phyloP scores from a whole-genome alignment of 2,329 filamentous ascomycete genomes.

The Neofusicoccum sp. region DNA sequence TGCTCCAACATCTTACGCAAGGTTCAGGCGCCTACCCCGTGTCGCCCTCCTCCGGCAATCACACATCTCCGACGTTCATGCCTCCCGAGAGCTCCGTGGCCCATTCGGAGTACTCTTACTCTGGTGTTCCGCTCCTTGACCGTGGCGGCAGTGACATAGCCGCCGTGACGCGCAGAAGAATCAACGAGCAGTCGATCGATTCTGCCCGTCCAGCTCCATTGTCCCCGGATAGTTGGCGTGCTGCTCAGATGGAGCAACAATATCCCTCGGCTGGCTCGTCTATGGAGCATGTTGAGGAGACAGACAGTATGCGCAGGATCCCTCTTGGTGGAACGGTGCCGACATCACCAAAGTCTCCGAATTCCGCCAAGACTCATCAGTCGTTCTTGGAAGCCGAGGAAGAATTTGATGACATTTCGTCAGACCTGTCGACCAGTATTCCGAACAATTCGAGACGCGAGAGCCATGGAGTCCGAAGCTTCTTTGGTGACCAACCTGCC shows the following conservation, averaged over 20 bases:
- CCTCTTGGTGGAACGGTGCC: conserved; percentile 48
- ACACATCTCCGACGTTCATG: conserved; percentile 26
- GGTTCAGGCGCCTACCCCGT: neutral
- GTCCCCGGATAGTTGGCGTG: conserved; percentile 24
- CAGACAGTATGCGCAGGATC: conserved; percentile 54
- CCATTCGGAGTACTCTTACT: conserved; percentile 73
- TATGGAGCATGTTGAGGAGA: conserved; percentile 54
- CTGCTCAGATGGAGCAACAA: conserved; percentile 23
- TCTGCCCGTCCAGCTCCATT: conserved; percentile 33
- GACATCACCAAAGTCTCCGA: conserved; percentile 30
- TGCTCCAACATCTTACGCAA: neutral
- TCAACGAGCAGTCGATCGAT: conserved; percentile 3
- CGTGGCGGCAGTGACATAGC: conserved; percentile 52
- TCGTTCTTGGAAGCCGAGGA: conserved; percentile 59
- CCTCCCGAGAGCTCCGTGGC: conserved; percentile 42
- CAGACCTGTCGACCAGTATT: conserved; percentile 52
- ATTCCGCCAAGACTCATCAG: conserved; percentile 28
- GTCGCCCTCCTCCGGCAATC: conserved; percentile 8
- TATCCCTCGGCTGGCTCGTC: conserved; percentile 50
- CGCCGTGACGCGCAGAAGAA: conserved; percentile 1
- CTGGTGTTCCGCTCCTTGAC: conserved; percentile 75
- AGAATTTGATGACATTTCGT: conserved; percentile 57
- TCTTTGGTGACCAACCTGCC: conserved; percentile 52
- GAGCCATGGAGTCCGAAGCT: conserved; percentile 48
- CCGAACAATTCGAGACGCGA: conserved; percentile 42